Base-by-base conservation (phyloP, 1,284 basidiomycete genomes). In the Malassezia japonica region DNA sequence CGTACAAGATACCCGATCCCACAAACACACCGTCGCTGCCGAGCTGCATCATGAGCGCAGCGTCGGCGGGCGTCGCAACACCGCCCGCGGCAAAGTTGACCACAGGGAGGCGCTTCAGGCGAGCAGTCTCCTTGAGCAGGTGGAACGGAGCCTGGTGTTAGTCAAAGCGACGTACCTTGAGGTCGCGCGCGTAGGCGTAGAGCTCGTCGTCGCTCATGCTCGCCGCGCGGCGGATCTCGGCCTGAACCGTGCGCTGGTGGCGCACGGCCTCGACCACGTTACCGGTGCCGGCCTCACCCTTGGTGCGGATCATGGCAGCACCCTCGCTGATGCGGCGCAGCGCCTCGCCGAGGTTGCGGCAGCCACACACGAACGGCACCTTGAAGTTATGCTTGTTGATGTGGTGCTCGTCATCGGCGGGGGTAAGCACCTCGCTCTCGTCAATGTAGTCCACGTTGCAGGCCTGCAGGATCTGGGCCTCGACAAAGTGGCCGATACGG, bases 1-100 rank as follows among this genome's bases (percentile, higher is more conserved):
- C 38, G 23, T 24, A 40, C 38, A 71, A 71, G 51, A 71, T 67
- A 36, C 69, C 69, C 1, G 65, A 67, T 12, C 69, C 69, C 79
- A 76, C 75, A 55, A 76, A 76, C 21, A 76, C 87, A 79, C 94
- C 92, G 73, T 98, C 92, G 74, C 88, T 91, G 42, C 92, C 91
- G 32, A 99, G 81, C 74, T 96, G 91, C 92, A 98, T 98, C 92
- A 98, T 95, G 60, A 99, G 77, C 3, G 94, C 94, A 20, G 92
- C 94, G 74, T 99, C 92, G 59, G 90, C 90, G 41, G 92, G 92
- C 5, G 92, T 96, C 43, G 94, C 91, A 52, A 98, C 82, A 60
- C 92, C 92, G 56, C 92, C 92, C 43, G 92, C 90, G 21, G 74
- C 74, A 59, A 76, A 75, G 67, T 76, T 76, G 56, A 81, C 94